Base-by-base conservation (phyloP, 1,139 yeast genomes). In the Scheffersomyces illinoinensis region DNA sequence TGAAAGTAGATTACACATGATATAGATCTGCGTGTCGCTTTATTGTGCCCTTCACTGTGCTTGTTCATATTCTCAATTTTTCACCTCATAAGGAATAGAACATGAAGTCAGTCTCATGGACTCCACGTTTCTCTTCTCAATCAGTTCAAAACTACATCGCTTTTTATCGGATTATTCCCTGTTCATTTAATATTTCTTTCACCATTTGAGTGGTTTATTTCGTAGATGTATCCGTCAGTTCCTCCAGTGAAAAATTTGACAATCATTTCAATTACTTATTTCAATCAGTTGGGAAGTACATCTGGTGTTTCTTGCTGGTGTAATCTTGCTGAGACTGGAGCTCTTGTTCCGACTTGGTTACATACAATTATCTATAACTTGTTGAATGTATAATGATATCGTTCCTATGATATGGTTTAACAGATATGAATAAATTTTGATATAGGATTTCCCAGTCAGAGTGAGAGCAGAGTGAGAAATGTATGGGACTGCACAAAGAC, bases 301-400 rank as follows among this genome's bases (percentile, higher is more conserved):
- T 33, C 43, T 33, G 17, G 43, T 33, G 17, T 14, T 33, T 33
- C 43, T 33, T 33, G 17, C 43, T 33, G 43, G 43, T 2, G 43
- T 33, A 17, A 33, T 33, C 43, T 33, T 14, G 14, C 17, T 12
- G 43, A 33, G 43, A 8, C 43, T 33, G 17, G 17, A 26, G 8
- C 21, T 48, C 26, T 48, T n/a, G n/a, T 20, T 17, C 51, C 12
- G n/a, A 17, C 24, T 19, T 12, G n/a, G 23, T 48, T 61, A 61
- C 64, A 55, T 61, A 61, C 64, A 60, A 61, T 61, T 58, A 59
- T 61, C 61, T 61, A 60, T 61, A 60, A 61, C 62, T 61, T 60
- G 64, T 61, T 60, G 64, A 59, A 39, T 54, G 53, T 48, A 48
- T 48, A 24, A 48, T 20, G 56, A 60, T 60, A 55, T 52, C 39